Percentiles rank a stretch among this genome's conserved stretches.
These are phyloP conservation scores for Coemansia sp. DNA, from an alignment of 192 early-diverging fungal genomes.

Conservation along the genomic window DNA sequence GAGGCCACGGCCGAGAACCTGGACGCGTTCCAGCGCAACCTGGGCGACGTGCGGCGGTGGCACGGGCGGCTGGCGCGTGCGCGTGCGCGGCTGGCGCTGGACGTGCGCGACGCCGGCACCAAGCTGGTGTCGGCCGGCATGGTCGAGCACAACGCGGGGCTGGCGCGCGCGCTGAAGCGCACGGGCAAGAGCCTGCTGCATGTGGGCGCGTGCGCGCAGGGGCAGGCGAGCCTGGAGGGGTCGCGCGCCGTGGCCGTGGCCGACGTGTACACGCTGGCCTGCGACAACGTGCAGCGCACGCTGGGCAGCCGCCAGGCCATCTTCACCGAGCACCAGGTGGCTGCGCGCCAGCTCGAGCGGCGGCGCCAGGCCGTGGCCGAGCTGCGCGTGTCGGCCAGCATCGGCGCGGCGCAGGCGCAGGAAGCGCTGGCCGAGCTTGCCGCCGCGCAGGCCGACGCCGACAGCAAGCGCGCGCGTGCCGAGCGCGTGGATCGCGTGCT, in stretches of 20 bases:
- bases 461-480: slow-evolving; percentile 32
- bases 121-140: slow-evolving; percentile 43
- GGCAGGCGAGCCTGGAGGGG: slow-evolving; percentile 46
- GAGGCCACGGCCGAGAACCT: slow-evolving; percentile 31
- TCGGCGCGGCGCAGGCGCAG: slow-evolving; percentile 40
- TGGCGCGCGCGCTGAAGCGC: slow-evolving; percentile 37
- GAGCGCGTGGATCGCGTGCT: slow-evolving; percentile 46
- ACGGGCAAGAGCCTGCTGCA: slow-evolving; percentile 45
- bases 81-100: slow-evolving; percentile 29
- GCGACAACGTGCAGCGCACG: slow-evolving; percentile 44
- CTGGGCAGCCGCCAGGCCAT: slow-evolving; percentile 46
- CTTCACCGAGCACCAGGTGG: slow-evolving; percentile 49
- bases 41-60: slow-evolving; percentile 32
- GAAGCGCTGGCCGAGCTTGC: slow-evolving; percentile 47
- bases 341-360: slow-evolving; percentile 47
- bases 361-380: slow-evolving; percentile 50
- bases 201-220: slow-evolving; percentile 22
- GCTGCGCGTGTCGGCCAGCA: slow-evolving; percentile 41
- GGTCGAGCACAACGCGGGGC: slow-evolving; percentile 30
- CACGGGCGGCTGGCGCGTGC: slow-evolving; percentile 47
- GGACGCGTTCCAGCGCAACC: slow-evolving; percentile 35
- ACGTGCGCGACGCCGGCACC: slow-evolving; percentile 29
- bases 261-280: slow-evolving; percentile 26
- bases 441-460: slow-evolving; percentile 43
- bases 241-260: slow-evolving; percentile 42